Conservation (phyloP, 768 basidiomycete genomes). For the Termitomyces sp. region DNA sequence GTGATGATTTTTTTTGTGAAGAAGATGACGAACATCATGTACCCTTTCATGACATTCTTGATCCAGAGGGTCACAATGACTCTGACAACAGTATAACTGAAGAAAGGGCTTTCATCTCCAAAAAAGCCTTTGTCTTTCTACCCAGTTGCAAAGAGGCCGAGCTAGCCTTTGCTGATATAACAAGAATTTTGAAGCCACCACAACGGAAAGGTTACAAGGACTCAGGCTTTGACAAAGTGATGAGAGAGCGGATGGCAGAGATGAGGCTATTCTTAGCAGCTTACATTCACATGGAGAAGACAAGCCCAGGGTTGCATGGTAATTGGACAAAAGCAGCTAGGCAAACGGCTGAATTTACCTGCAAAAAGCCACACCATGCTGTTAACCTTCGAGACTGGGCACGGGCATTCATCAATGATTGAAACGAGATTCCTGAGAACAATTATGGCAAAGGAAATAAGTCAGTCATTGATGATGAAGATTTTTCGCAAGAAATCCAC, state of each 20-base stretch:
- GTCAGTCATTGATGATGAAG: conserved; percentile 7
- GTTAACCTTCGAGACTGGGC: not conserved
- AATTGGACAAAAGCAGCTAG: not conserved
- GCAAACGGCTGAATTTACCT: not conserved
- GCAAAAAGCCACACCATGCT: not conserved
- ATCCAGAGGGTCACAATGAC: not conserved
- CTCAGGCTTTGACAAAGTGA: not conserved
- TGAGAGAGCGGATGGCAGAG: not conserved
- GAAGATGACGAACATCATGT: not conserved
- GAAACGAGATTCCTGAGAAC: not conserved
- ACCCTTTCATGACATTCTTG: not conserved
- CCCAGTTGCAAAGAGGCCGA: not conserved
- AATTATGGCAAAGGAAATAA: not conserved
- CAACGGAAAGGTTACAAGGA: not conserved
- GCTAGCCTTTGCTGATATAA: not conserved
- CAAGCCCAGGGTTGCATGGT: not conserved
- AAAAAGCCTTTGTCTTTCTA: not conserved
- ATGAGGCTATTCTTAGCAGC: not conserved
- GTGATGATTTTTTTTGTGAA: no score
- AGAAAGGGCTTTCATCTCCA: not conserved
- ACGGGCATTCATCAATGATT: not conserved
- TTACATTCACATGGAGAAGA: not conserved
- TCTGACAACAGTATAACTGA: not conserved
- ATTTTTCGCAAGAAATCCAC: conserved; percentile 11
- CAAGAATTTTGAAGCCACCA: not conserved